phyloP scores from a whole-genome alignment of 1,284 basidiomycete species.

The Microbotryomycetes sp. region DNA sequence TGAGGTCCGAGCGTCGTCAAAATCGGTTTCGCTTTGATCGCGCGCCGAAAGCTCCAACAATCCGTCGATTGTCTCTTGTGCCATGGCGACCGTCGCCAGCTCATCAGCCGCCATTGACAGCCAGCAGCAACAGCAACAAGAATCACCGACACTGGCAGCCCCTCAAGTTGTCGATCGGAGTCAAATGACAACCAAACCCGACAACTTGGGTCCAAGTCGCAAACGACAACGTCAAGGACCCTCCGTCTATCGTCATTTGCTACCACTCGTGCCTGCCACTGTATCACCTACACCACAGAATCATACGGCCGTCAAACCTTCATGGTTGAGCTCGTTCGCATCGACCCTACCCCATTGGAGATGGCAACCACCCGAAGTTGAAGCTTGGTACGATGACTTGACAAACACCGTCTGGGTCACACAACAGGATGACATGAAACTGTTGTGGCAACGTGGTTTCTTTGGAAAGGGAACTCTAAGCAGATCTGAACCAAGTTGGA shows the following conservation, averaged over 20 bases:
- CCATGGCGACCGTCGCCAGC: too few relatives aligned
- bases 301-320: too few relatives aligned
- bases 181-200: too few relatives aligned
- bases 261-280: conserved; percentile 19
- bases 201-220: conserved; percentile 15
- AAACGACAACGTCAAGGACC: conserved; percentile 18
- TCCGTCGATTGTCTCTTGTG: too few relatives aligned
- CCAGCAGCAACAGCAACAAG: too few relatives aligned
- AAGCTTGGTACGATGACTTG: conserved; percentile 60
- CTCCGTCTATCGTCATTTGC: conserved; percentile 22
- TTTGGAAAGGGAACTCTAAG: conserved; percentile 95
- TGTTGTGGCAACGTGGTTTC: conserved; percentile 85
- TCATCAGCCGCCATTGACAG: too few relatives aligned
- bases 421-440: conserved; percentile 54
- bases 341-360: conserved; percentile 49
- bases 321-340: conserved; percentile 57
- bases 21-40: too few relatives aligned
- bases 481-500: conserved; percentile 91
- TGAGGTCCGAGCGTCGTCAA: too few relatives aligned
- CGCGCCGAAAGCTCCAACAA: too few relatives aligned
- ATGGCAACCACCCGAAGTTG: conserved; percentile 56
- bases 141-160: too few relatives aligned
- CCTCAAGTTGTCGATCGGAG: too few relatives aligned
- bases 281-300: neutral
- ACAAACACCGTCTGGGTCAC: conserved; percentile 76